phyloP scores from a whole-genome alignment of 2,329 filamentous ascomycete genomes.

The Knoxdaviesia proteae region DNA sequence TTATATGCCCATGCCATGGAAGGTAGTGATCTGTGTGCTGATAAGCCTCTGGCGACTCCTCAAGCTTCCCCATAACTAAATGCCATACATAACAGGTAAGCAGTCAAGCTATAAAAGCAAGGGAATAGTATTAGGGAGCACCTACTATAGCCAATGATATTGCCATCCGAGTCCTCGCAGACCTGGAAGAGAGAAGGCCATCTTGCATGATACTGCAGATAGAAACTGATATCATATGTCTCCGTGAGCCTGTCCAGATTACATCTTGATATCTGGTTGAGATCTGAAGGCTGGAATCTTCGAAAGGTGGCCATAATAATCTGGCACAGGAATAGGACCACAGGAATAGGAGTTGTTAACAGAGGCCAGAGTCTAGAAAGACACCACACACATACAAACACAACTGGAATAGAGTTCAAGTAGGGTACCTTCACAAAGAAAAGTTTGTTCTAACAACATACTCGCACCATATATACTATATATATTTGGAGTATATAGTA shows the following conservation, averaged over 20 bases:
- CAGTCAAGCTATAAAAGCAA: background rate
- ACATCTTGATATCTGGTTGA: constrained; percentile 78
- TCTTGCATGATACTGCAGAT: constrained; percentile 84
- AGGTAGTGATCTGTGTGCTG: constrained; percentile 70
- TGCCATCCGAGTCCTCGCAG: constrained; percentile 67
- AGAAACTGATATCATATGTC: constrained; percentile 90
- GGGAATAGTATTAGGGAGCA: constrained; percentile 5
- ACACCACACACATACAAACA: too few relatives aligned
- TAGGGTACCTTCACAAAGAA: too few relatives aligned
- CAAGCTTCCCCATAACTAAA: constrained; percentile 92
- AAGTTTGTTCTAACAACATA: too few relatives aligned
- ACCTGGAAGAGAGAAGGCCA: constrained; percentile 93
- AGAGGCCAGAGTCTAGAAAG: too few relatives aligned
- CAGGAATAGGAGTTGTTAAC: too few relatives aligned
- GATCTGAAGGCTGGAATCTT: constrained; percentile 63
- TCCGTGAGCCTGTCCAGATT: constrained; percentile 96
- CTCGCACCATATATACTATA: too few relatives aligned
- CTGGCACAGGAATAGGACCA: too few relatives aligned
- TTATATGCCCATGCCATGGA: constrained; percentile 99
- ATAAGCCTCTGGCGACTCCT: constrained; percentile 60
- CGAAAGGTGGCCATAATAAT: constrained; percentile 58
- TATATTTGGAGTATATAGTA: too few relatives aligned
- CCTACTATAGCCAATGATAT: constrained; percentile 85
- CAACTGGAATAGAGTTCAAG: too few relatives aligned
- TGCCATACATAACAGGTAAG: background rate